Base-by-base conservation (phyloP, 2,329 filamentous ascomycete genomes). In the Colletotrichum sp. region DNA sequence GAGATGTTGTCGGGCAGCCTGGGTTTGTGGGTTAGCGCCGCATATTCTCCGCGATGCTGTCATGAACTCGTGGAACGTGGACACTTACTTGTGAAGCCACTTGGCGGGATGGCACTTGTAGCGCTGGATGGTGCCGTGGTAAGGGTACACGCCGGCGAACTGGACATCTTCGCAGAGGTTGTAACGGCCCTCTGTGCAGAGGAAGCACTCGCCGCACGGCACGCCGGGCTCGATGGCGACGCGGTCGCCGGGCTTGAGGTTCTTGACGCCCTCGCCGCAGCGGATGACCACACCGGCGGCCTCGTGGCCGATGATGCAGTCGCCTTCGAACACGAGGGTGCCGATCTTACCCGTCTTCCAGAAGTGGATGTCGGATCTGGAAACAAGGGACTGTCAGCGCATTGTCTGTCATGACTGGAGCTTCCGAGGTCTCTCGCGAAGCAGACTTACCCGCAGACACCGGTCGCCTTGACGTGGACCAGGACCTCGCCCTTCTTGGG, bases 221-320 rank as follows among this genome's bases (percentile, higher is more conserved):
- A 93, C 90, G 25, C 92, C 92, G 1, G 92, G 92, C 79, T 95
- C 93, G 19, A 95, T 84, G 5, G 93, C 92, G 12, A 95, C 92
- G 68, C 92, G 86, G 80, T 95, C 93, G 13, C 92, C 91, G 85
- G 88, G 86, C 78, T 88, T 87, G 15, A 93, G 79, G 73, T 87
- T 82, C 12, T 83, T 85, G 16, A 93, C 91, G 29, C 87, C 89
- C 67, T 90, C 85, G 22, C 92, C 91, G 77, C 88, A 88, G 80
- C 89, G 84, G 27, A 93, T 78, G 19, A 94, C 91, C 7, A 92
- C 81, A 7, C 92, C 92, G 12, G 92, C 89, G 6, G 89, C 91
- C 82, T 94, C 92, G 77, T 94, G 92, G 27, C 92, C 92, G 62
- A 94, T 87, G 69, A 93, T 92, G 79, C 91, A 92, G 78, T 93